Conservation (phyloP, 2,329 filamentous ascomycete genomes). For the Teratosphaeria epicoccoides region DNA sequence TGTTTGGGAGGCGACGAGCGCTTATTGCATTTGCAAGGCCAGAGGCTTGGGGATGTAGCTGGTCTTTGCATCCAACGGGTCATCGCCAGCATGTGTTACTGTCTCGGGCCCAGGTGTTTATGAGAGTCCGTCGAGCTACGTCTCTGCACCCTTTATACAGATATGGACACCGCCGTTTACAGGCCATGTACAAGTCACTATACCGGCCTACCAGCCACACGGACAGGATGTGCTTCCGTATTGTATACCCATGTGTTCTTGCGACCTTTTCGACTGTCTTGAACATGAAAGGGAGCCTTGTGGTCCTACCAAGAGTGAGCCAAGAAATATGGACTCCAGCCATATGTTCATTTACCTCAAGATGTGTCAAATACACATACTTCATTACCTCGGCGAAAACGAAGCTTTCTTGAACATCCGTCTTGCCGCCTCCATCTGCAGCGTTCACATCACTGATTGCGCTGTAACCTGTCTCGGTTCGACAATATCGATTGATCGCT, state of each 20-base stretch:
- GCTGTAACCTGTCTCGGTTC: slow-evolving; percentile 17
- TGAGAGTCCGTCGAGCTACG: too few species aligned
- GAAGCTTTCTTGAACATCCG: slow-evolving; percentile 11
- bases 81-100: too few species aligned
- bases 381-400: slow-evolving; percentile 15
- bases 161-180: neutral
- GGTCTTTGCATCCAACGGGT: too few species aligned
- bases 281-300: neutral
- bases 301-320: neutral
- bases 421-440: slow-evolving; percentile 11
- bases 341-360: neutral
- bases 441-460: slow-evolving; percentile 16
- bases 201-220: neutral
- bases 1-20: too few species aligned
- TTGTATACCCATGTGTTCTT: neutral
- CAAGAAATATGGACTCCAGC: neutral
- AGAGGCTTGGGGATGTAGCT: too few species aligned
- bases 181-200: neutral
- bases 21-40: too few species aligned
- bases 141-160: too few species aligned
- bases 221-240: neutral
- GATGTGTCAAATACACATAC: slow-evolving; percentile 32
- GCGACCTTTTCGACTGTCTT: neutral
- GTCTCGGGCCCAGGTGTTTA: too few species aligned
- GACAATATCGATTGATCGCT: slow-evolving; percentile 14